Conservation (phyloP, 83 land plant species). For the Picea abies region DNA sequence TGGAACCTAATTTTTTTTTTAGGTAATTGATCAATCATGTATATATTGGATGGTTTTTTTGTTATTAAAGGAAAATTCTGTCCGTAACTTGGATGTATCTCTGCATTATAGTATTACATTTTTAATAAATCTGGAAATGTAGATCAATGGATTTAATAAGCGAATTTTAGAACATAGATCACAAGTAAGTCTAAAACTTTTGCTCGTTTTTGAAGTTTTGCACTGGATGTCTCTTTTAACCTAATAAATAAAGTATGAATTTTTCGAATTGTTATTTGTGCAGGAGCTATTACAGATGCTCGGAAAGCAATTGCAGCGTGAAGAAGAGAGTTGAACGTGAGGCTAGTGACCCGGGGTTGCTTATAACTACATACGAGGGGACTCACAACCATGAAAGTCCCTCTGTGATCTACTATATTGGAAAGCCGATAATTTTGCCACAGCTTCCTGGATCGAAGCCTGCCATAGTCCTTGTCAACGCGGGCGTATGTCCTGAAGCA, state of each 20-base stretch:
- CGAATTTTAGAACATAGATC: too few relatives aligned
- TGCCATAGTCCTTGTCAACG: not conserved
- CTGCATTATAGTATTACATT: too few relatives aligned
- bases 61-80: too few relatives aligned
- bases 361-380: conserved; percentile 73
- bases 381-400: conserved; percentile 45
- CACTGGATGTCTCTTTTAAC: too few relatives aligned
- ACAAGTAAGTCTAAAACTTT: too few relatives aligned
- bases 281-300: conserved; percentile 69
- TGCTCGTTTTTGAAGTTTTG: too few relatives aligned
- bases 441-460: not conserved
- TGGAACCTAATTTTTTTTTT: too few relatives aligned
- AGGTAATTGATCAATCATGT: too few relatives aligned
- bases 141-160: too few relatives aligned
- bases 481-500: not conserved
- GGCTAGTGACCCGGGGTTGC: conserved; percentile 31
- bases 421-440: conserved; percentile 1
- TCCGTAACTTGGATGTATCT: too few relatives aligned
- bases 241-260: not conserved
- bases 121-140: too few relatives aligned
- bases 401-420: conserved; percentile 10
- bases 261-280: not conserved
- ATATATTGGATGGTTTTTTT: too few relatives aligned
- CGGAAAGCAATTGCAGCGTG: conserved; percentile 48
- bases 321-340: conserved; percentile 68